Base-by-base conservation (phyloP, 2,329 filamentous ascomycete species). In the Chalaropsis ovoidea region DNA sequence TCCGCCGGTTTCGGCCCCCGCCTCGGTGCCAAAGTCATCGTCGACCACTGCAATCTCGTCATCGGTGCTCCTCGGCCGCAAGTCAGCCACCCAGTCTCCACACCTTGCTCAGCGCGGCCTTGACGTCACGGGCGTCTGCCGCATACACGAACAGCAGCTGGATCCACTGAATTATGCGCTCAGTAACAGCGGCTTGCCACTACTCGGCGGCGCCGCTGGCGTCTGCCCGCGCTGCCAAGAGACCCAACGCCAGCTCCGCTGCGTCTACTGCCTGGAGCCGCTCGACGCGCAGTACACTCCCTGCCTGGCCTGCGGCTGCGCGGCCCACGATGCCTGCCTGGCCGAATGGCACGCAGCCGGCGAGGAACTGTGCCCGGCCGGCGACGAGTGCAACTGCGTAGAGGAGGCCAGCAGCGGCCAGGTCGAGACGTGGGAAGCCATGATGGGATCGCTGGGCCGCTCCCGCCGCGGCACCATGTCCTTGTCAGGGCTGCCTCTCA, bases 371-470 rank as follows among this genome's bases (percentile, higher is more conserved):
- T 87, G 85, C 65, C 82, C 84, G 0, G 84, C 82, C 0, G 84
- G 84, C 1, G 85, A 86, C 70, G 85, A 86, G 71, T 87, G 85
- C 70, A 77, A 82, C 67, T 87, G 85, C 69, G 77, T 80, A 0
- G 77, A 80, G 15, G 80, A 85, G 68, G 83, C 84, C 0, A 77
- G 76, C 66, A 78, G 76, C 60, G 83, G 82, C 0, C 77, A 83
- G 49, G 79, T 86, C 8, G 84, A 86, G 72, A 83, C 81, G 22
- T 85, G 84, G 81, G 79, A 80, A 0, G 82, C 82, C 2, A 77
- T 83, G 73, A 77, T 79, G 71, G 78, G 77, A 0, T 76, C 77
- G 17, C 68, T 77, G 2, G 65, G 67, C 22, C 47, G 43, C 39
- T 68, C 64, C 56, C 63, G 68, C 19, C 65, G 66, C 11, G 45